Evolutionary conservation across 805 yeast species (phyloP).

Genomic region (Alloascoidea africana): DNA sequence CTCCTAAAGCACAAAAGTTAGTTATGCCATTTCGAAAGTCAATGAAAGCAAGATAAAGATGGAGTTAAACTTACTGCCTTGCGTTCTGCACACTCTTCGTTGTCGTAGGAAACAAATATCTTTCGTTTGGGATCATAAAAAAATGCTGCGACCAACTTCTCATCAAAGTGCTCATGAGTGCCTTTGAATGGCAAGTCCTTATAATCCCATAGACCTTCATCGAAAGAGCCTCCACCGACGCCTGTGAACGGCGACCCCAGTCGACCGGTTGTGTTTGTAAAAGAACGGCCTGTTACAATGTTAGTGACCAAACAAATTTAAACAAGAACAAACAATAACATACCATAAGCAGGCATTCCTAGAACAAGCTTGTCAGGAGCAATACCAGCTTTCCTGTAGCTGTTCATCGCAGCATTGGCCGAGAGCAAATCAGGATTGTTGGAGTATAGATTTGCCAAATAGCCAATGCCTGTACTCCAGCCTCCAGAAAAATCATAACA

Average conservation of each 20-base stretch:
- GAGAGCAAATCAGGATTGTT: constrained; percentile 25
- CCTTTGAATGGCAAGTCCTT: constrained; percentile 34
- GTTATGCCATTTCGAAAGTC: too few relatives aligned
- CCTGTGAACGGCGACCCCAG: constrained; percentile 29
- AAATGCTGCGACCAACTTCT: constrained; percentile 34
- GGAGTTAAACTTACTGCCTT: constrained; percentile 38
- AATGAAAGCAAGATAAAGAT: too few relatives aligned
- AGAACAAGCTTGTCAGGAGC: constrained; percentile 38
- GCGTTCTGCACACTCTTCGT: constrained; percentile 27
- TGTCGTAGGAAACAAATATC: constrained; percentile 53
- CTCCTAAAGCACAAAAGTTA: too few relatives aligned
- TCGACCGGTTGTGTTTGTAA: constrained; percentile 24
- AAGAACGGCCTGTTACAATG: constrained; percentile 21
- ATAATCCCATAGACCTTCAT: constrained; percentile 38
- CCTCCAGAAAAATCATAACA: constrained; percentile 77
- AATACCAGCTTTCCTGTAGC: constrained; percentile 28
- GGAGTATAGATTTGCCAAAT: constrained; percentile 57
- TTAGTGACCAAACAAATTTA: too few relatives aligned
- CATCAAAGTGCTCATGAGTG: constrained; percentile 35
- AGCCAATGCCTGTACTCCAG: constrained; percentile 49
- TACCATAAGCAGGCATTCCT: constrained; percentile 85
- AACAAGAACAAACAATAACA: too few relatives aligned
- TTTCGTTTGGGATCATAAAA: constrained; percentile 24
- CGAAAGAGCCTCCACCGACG: constrained; percentile 26
- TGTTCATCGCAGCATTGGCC: constrained; percentile 31